A percentile compares a stretch with the other conserved stretches of the same genome.
phyloP scores from a whole-genome alignment of 345 rosid species.

The Eucalyptus grandis region DNA sequence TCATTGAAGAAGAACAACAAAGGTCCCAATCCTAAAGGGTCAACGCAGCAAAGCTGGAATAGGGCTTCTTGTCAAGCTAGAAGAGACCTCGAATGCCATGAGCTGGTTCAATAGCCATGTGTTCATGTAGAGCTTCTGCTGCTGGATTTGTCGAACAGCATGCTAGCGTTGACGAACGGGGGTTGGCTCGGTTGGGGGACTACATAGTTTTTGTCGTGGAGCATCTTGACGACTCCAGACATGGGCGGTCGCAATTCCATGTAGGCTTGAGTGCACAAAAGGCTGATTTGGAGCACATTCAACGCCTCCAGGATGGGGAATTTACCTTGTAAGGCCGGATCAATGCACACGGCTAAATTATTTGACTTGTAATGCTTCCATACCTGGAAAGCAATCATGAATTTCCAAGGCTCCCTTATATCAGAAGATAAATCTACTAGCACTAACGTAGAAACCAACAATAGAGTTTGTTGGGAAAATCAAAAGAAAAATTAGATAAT shows the following conservation, averaged over 20 bases:
- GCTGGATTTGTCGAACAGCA: constrained; percentile 17
- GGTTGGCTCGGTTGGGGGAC: constrained; percentile 56
- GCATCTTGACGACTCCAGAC: constrained; percentile 42
- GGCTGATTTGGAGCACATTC: constrained; percentile 50
- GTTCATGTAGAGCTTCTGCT: neutral
- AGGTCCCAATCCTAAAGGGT: too few species aligned
- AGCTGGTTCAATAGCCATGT: neutral
- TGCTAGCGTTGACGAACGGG: constrained; percentile 63
- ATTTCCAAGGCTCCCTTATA: neutral
- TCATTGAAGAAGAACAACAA: too few species aligned
- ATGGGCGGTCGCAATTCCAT: constrained; percentile 50
- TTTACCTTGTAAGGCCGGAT: constrained; percentile 14
- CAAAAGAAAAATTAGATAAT: too few species aligned
- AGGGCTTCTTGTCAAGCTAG: neutral
- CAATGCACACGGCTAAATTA: constrained; percentile 14
- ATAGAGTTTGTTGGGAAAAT: too few species aligned
- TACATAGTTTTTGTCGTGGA: constrained; percentile 7
- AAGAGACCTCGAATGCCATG: neutral
- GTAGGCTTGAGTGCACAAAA: constrained; percentile 66
- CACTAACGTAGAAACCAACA: neutral
- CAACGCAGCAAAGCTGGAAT: too few species aligned
- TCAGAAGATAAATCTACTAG: neutral
- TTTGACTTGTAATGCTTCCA: constrained; percentile 50
- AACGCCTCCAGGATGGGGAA: constrained; percentile 26
- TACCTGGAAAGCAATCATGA: constrained; percentile 17